Evolutionary conservation across 768 basidiomycete species (phyloP).

Genomic region (Termitomyces sp.): DNA sequence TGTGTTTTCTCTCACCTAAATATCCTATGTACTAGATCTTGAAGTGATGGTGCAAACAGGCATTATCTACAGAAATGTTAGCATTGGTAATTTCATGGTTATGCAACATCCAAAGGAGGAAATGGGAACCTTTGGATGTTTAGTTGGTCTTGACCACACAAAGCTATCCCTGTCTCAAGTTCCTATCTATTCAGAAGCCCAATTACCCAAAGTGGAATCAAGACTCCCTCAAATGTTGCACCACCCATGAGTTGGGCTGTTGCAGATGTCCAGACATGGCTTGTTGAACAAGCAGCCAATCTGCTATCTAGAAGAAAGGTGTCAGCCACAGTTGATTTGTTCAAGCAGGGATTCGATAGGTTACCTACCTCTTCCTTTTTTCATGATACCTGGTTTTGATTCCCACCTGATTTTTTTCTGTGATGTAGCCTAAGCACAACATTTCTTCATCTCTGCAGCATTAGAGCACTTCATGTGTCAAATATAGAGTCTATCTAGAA

Average conservation of each 20-base stretch:
- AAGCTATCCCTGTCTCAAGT: too few species aligned
- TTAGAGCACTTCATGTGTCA: background rate
- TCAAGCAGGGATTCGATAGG: background rate
- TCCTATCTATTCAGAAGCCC: too few species aligned
- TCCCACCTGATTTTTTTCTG: background rate
- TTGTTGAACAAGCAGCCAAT: background rate
- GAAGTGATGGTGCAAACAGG: too few species aligned
- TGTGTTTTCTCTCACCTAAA: too few species aligned
- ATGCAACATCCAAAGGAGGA: too few species aligned
- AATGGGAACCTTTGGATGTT: too few species aligned
- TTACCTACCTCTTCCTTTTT: background rate
- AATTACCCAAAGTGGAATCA: too few species aligned
- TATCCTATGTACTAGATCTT: too few species aligned
- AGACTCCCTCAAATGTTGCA: background rate
- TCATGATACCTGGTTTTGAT: background rate
- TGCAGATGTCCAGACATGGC: background rate
- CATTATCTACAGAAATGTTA: too few species aligned
- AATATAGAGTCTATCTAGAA: background rate
- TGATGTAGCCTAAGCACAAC: background rate
- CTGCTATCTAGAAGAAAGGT: background rate
- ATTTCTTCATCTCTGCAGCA: background rate
- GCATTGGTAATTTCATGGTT: too few species aligned
- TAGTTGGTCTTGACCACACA: too few species aligned
- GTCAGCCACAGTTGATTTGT: background rate
- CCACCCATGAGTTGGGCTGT: background rate